Evolutionary conservation across 352 stramenopile species (phyloP).

Genomic region (Pythium aristosporum): DNA sequence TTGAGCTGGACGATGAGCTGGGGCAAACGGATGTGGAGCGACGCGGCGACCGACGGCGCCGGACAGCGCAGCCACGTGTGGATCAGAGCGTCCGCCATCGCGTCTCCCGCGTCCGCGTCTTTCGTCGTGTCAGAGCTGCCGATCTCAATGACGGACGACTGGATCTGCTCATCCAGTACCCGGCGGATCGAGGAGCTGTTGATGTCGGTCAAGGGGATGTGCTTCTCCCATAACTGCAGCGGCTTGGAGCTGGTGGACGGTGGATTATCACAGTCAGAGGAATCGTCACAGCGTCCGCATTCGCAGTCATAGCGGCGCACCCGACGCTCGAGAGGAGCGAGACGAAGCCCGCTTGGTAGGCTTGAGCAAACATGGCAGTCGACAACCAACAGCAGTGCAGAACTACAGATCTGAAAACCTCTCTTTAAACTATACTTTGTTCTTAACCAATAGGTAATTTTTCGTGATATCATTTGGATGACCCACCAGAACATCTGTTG

Average conservation of each 20-base stretch:
- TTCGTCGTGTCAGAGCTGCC: conserved; percentile 5
- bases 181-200: conserved; percentile 31
- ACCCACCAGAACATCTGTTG: neutral
- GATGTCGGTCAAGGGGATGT: conserved; percentile 19
- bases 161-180: conserved; percentile 55
- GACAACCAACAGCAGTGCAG: neutral
- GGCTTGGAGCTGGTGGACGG: conserved; percentile 36
- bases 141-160: conserved; percentile 61
- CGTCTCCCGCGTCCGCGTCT: conserved; percentile 3
- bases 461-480: neutral
- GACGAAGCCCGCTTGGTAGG: conserved; percentile 52
- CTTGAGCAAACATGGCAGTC: conserved; percentile 45
- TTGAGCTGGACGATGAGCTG: conserved; percentile 52
- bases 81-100: conserved; percentile 17
- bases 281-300: too few species aligned
- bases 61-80: conserved; percentile 54
- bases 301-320: conserved; percentile 26
- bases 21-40: conserved; percentile 49
- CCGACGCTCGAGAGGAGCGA: conserved; percentile 65
- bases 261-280: neutral
- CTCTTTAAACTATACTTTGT: neutral
- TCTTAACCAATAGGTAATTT: neutral
- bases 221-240: conserved; percentile 64
- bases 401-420: neutral
- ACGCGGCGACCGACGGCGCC: conserved; percentile 15